Evolutionary conservation across 768 basidiomycete species (phyloP).

Genomic region (Guyanaporus albipodus): DNA sequence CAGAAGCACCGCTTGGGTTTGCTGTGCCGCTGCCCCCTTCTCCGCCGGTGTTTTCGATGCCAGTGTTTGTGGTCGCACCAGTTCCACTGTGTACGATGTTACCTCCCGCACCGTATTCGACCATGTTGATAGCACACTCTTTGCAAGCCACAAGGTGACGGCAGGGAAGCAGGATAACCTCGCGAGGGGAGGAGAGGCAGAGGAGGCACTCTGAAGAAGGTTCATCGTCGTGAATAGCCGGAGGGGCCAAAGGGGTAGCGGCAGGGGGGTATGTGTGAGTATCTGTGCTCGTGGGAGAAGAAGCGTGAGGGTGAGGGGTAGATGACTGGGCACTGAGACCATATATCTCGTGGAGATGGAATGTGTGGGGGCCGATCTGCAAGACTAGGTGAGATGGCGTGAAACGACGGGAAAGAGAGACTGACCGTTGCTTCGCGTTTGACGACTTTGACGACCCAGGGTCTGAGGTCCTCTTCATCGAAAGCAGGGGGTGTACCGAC

Average conservation of each 20-base stretch:
- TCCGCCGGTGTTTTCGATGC: slow-evolving; percentile 21
- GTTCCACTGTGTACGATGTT: slow-evolving; percentile 59
- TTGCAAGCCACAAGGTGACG: slow-evolving; percentile 93
- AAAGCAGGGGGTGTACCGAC: slow-evolving; percentile 46
- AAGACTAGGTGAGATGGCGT: neutral
- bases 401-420: neutral
- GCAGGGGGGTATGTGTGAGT: slow-evolving; percentile 48
- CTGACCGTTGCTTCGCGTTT: slow-evolving; percentile 83
- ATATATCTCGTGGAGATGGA: slow-evolving; percentile 94
- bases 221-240: slow-evolving; percentile 51
- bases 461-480: slow-evolving; percentile 56
- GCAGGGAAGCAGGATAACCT: slow-evolving; percentile 91
- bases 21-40: slow-evolving; percentile 17
- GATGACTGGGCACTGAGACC: slow-evolving; percentile 68
- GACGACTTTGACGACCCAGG: slow-evolving; percentile 92
- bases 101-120: slow-evolving; percentile 94
- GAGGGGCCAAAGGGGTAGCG: slow-evolving; percentile 17
- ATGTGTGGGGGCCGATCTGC: slow-evolving; percentile 90
- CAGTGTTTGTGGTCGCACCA: slow-evolving; percentile 27
- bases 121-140: slow-evolving; percentile 95
- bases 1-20: slow-evolving; percentile 20
- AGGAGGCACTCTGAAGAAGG: slow-evolving; percentile 88
- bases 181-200: slow-evolving; percentile 82
- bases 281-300: slow-evolving; percentile 36
- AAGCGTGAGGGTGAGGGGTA: slow-evolving; percentile 34